Evolutionary conservation across 305 asterid species (phyloP), one percentile per base, ranked within the genome.

Genomic region (Solanum hybrid): DNA sequence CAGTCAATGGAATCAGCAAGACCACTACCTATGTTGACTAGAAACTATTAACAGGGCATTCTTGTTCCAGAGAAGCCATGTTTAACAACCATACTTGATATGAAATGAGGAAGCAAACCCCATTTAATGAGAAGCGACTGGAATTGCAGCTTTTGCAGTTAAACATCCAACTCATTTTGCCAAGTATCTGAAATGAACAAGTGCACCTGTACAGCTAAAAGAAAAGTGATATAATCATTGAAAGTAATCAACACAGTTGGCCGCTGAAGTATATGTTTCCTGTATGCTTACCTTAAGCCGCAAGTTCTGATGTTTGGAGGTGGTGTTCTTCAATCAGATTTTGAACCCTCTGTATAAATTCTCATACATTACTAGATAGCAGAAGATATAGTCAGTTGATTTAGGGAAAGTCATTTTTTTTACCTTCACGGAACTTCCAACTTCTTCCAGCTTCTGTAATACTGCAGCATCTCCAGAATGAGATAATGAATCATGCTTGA

Each of bases 361-460:
- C 64, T 64, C 84, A 90, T 34, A 79, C 80, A 27, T 86, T 24
- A 78, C 14, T 75, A 24, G 24, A 75, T 17, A 22, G 66, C 35
- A 82, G 14, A 37, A 69, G 14, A 51, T 27, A 8, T 8, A 87
- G 78, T 27, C 11, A 34, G 34, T 1, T 17, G 80, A 60, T 15
- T 66, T 45, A 26, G n/a, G 73, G 4, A 7, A 14, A 24, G 38
- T 31, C 32, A 26, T 78, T 13, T 32, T 78, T 45, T 9, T 80
- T 86, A 95, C 98, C 97, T 94, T 95, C 82, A 95, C 93, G 17
- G 95, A 92, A 91, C 92, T 92, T 89, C 96, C 94, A 89, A 95
- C 97, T 90, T 95, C 98, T 89, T 95, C 97, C 66, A 95, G 92
- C 90, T 94, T 95, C 75, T 93, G 95, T 90, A 95, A 88, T 88